These are phyloP conservation scores for Aspergillus novofumigatus DNA, from an alignment of 2,329 filamentous ascomycete species.

Conservation along the genomic window DNA sequence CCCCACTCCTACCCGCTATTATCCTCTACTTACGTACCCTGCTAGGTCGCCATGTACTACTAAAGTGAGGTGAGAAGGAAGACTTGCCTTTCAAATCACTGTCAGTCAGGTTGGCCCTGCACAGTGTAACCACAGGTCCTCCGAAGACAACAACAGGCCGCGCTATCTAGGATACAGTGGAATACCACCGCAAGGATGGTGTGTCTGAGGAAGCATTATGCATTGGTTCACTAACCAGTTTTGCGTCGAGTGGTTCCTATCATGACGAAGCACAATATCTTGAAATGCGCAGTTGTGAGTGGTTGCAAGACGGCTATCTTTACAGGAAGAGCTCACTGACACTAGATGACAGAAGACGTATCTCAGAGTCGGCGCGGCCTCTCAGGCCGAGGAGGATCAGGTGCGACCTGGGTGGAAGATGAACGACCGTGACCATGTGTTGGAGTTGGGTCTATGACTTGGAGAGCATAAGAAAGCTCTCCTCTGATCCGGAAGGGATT, in stretches of 20 bases:
- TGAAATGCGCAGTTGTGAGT: not conserved
- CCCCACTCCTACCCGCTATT: no score
- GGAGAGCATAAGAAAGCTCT: not conserved
- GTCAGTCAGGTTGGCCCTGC: not conserved
- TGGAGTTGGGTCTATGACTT: not conserved
- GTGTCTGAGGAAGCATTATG: not conserved
- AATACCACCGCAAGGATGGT: not conserved
- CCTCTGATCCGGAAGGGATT: not conserved
- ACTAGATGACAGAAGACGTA: not conserved
- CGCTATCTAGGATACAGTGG: not conserved
- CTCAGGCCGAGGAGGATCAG: not conserved
- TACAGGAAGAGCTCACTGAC: not conserved
- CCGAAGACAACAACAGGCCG: not conserved
- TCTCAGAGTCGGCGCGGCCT: not conserved
- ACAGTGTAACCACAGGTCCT: not conserved
- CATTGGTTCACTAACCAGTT: not conserved
- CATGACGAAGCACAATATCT: not conserved
- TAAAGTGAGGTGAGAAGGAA: not conserved
- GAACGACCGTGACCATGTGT: not conserved
- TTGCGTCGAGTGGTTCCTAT: not conserved
- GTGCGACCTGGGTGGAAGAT: not conserved
- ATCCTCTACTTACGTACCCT: not conserved
- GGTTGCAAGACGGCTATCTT: not conserved
- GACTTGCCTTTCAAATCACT: not conserved
- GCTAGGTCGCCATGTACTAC: not conserved